Evolutionary conservation across 2,329 filamentous ascomycete species (phyloP), one percentile per base, ranked within the genome.

Genomic region (Talaromyces sp.): DNA sequence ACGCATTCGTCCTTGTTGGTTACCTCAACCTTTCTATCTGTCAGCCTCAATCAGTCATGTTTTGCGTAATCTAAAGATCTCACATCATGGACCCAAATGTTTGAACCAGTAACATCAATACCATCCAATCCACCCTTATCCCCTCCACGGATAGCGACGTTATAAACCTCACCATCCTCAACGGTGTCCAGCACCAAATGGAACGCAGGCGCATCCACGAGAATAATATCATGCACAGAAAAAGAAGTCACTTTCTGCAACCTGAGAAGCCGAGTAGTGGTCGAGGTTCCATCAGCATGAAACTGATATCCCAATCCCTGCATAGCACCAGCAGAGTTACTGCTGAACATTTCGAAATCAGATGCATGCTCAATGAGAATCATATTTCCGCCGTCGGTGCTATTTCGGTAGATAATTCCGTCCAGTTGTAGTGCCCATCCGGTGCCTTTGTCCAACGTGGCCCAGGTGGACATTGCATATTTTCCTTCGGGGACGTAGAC

Each of bases 1-100:
- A 87, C 83, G 70, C 84, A 87, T 71, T 87, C 85, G 70, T 87
- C 84, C 73, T 85, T 86, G 79, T 87, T 87, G 24, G 85, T 86
- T 4, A 87, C 85, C 76, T 48, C 45, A 48, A 48, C 45, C 45
- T 48, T 8, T 16, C 19, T 3, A 27, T 48, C 19, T 48, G 45
- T 48, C 22, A 48, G 45, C 45, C 11, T 45, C n/a, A 45, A 3
- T 45, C 19, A n/a, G 10, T 19, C 13, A 45, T 19, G 14, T 3
- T n/a, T 6, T n/a, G 16, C 5, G 9, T 13, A 1, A 9, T 13
- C 14, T 41, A 8, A 1, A 1, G 16, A n/a, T 24, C 72, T 60
- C 64, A 74, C 78, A 71, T 88, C 85, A 70, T 87, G 85, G 57
- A 87, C 76, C 81, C 82, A 85, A 62, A 87, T 81, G 68, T 87